These are phyloP conservation scores for Filobasidium floriforme DNA, from an alignment of 768 basidiomycete species.

Conservation along the genomic window DNA sequence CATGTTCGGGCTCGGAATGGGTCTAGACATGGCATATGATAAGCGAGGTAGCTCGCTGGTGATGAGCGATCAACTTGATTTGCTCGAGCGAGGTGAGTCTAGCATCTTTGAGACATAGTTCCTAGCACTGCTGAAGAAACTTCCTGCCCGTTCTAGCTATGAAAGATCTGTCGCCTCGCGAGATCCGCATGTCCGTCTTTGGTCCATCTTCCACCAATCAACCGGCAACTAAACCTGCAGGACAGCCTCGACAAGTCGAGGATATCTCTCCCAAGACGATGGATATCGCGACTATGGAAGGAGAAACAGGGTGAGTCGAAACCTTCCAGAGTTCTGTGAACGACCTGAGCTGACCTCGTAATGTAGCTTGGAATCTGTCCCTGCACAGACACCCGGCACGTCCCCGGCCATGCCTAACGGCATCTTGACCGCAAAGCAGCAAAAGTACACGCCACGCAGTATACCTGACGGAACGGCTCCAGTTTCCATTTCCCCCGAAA, in stretches of 20 bases:
- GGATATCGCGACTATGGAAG: neutral
- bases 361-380: too few relatives aligned
- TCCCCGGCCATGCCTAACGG: too few relatives aligned
- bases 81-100: constrained; percentile 40
- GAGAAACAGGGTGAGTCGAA: neutral
- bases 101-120: neutral
- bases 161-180: constrained; percentile 40
- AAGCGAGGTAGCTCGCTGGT: constrained; percentile 42
- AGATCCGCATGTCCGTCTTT: constrained; percentile 38
- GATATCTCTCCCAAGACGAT: neutral
- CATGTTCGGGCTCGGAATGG: constrained; percentile 20
- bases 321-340: too few relatives aligned
- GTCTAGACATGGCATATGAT: constrained; percentile 28
- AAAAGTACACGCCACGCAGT: constrained; percentile 12
- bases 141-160: constrained; percentile 28
- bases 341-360: too few relatives aligned
- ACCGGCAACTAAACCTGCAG: too few relatives aligned
- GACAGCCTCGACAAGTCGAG: neutral
- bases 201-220: neutral
- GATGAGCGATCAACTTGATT: constrained; percentile 41
- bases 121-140: neutral
- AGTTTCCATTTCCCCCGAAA: constrained; percentile 33
- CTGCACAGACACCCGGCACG: too few relatives aligned
- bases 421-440: neutral
- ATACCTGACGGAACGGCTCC: constrained; percentile 12